Conservation (phyloP, 768 basidiomycete species). For the Rhodotorula toruloides region DNA sequence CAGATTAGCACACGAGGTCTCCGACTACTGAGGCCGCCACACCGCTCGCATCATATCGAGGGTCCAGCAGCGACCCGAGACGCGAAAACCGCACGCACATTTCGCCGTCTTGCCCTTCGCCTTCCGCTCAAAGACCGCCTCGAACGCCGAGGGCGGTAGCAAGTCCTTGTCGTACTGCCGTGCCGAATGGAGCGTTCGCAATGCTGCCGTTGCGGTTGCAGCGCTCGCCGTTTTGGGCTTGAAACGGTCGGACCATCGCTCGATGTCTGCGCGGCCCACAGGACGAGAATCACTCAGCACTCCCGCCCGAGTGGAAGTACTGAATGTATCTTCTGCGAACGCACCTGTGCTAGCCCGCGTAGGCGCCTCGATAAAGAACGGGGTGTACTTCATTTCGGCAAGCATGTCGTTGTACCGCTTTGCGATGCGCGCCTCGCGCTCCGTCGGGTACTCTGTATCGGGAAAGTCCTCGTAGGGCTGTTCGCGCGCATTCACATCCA, state of each 20-base stretch:
- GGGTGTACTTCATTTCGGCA: slow-evolving; percentile 28
- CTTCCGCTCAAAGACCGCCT: slow-evolving; percentile 30
- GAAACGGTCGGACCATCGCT: slow-evolving; percentile 37
- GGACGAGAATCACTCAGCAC: background rate
- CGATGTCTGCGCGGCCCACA: slow-evolving; percentile 20
- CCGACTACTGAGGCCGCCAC: background rate
- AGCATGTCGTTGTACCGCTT: slow-evolving; percentile 25
- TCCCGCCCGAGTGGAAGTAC: too few relatives aligned
- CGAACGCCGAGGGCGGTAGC: slow-evolving; percentile 24
- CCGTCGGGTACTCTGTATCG: slow-evolving; percentile 23
- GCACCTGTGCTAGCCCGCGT: slow-evolving; percentile 25
- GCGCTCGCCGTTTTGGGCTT: slow-evolving; percentile 16
- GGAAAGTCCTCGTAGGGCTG: slow-evolving; percentile 29
- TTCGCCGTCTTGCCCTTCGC: slow-evolving; percentile 2
- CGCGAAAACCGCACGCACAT: background rate
- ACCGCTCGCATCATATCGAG: background rate
- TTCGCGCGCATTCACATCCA: background rate
- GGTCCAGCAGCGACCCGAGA: background rate
- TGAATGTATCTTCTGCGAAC: too few relatives aligned
- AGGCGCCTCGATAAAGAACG: slow-evolving; percentile 33
- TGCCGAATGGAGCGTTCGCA: slow-evolving; percentile 9
- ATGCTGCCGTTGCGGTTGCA: background rate
- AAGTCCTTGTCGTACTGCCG: slow-evolving; percentile 25
- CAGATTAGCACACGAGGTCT: background rate
- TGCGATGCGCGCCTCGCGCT: slow-evolving; percentile 24